A percentile compares a stretch with the other conserved stretches of the same genome.
phyloP scores from a whole-genome alignment of 495 filamentous ascomycete genomes.

The Pseudevernia furfuracea region DNA sequence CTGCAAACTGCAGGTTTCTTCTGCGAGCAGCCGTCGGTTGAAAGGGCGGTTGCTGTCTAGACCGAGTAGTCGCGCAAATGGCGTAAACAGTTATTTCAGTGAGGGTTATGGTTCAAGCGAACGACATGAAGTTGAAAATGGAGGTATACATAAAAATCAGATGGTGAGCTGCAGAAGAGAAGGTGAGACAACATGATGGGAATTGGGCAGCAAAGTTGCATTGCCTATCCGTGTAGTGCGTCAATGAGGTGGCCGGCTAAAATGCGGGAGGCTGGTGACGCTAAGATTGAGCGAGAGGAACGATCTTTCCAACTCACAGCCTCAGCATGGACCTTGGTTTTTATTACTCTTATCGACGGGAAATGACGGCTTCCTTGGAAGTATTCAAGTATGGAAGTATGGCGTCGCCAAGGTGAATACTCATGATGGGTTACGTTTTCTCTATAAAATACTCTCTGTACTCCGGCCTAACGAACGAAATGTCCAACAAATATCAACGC shows the following conservation, averaged over 20 bases:
- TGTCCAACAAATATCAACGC: neutral
- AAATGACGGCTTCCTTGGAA: no score
- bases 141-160: slow-evolving; percentile 11
- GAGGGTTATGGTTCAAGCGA: slow-evolving; percentile 17
- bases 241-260: slow-evolving; percentile 12
- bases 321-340: no score
- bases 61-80: slow-evolving; percentile 3
- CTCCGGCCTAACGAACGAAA: no score
- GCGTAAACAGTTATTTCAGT: neutral
- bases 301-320: neutral
- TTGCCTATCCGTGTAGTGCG: slow-evolving; percentile 1
- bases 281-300: neutral
- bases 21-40: slow-evolving; percentile 14
- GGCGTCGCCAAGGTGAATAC: neutral
- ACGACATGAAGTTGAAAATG: slow-evolving; percentile 24
- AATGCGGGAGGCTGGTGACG: slow-evolving; percentile 1
- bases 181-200: slow-evolving; percentile 1
- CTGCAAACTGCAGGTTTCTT: neutral
- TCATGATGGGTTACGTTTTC: neutral
- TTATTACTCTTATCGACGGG: no score
- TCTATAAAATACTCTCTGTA: no score
- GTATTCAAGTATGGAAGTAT: neutral
- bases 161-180: slow-evolving; percentile 9
- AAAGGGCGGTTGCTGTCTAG: slow-evolving; percentile 9
- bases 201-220: slow-evolving; percentile 20